phyloP scores from a whole-genome alignment of 495 filamentous ascomycete genomes.

The Emericellopsis terricola region DNA sequence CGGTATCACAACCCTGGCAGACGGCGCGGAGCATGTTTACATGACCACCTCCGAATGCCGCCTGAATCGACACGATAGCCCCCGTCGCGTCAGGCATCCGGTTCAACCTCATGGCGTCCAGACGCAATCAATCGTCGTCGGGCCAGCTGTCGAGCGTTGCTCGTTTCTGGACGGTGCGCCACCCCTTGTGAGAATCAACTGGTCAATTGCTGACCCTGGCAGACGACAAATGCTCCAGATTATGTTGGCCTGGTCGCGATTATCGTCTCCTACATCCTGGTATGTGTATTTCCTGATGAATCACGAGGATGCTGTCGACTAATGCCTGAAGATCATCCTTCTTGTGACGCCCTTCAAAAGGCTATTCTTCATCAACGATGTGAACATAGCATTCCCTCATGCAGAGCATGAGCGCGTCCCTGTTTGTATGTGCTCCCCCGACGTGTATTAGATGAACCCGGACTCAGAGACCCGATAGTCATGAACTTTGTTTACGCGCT shows the following conservation, averaged over 20 bases:
- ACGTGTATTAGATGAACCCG: too few species aligned
- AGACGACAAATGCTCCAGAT: constrained; percentile 74
- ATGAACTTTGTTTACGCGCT: constrained; percentile 64
- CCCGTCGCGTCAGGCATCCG: too few species aligned
- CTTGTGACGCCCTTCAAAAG: constrained; percentile 78
- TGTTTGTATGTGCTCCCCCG: constrained; percentile 33
- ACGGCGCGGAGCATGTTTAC: too few species aligned
- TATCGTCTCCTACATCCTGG: constrained; percentile 44
- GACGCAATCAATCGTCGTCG: neutral
- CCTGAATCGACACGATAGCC: too few species aligned
- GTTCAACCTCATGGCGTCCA: neutral
- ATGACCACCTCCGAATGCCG: too few species aligned
- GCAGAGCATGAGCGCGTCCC: constrained; percentile 73
- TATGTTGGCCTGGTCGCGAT: constrained; percentile 65
- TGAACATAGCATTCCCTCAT: constrained; percentile 70
- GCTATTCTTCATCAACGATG: constrained; percentile 66
- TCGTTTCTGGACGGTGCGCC: neutral
- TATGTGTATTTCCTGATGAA: constrained; percentile 16
- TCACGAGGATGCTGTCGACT: constrained; percentile 3
- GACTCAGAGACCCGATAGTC: constrained; percentile 19
- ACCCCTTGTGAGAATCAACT: neutral
- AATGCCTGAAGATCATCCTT: constrained; percentile 26
- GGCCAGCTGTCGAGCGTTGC: neutral
- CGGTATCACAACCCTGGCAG: too few species aligned
- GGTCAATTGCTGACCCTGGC: neutral